These are phyloP conservation scores for Beauveria pseudobassiana DNA, from an alignment of 2,329 filamentous ascomycete species.

Conservation along the genomic window DNA sequence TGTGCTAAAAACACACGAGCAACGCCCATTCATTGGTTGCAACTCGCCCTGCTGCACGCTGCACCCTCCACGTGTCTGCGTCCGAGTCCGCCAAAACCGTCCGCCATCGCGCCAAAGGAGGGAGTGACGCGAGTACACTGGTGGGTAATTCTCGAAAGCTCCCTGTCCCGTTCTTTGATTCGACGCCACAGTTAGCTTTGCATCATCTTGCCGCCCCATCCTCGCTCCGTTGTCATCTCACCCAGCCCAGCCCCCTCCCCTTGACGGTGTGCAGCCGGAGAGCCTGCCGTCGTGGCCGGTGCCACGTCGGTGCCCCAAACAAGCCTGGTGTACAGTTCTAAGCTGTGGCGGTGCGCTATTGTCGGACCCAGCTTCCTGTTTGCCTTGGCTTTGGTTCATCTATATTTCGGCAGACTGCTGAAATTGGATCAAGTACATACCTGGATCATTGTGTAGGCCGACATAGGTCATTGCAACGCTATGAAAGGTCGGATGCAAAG, in stretches of 20 bases:
- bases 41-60: not conserved
- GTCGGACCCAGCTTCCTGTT: not conserved
- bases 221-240: not conserved
- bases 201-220: not conserved
- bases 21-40: not conserved
- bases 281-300: not conserved
- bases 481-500: no score
- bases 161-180: not conserved
- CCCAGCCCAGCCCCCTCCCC: not conserved
- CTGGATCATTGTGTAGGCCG: not conserved
- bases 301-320: not conserved
- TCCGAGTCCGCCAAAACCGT: no score
- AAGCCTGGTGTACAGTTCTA: not conserved
- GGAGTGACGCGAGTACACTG: not conserved
- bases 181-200: not conserved
- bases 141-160: not conserved
- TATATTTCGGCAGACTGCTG: not conserved
- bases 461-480: no score
- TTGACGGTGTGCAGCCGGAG: not conserved
- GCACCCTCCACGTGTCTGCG: not conserved
- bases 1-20: not conserved
- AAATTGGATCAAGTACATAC: not conserved
- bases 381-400: not conserved
- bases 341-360: not conserved
- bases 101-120: not conserved